A percentile compares a stretch with the other conserved stretches of the same genome.
Evolutionary conservation across 2,329 filamentous ascomycete species (phyloP).

Genomic region (Neonectria magnoliae): DNA sequence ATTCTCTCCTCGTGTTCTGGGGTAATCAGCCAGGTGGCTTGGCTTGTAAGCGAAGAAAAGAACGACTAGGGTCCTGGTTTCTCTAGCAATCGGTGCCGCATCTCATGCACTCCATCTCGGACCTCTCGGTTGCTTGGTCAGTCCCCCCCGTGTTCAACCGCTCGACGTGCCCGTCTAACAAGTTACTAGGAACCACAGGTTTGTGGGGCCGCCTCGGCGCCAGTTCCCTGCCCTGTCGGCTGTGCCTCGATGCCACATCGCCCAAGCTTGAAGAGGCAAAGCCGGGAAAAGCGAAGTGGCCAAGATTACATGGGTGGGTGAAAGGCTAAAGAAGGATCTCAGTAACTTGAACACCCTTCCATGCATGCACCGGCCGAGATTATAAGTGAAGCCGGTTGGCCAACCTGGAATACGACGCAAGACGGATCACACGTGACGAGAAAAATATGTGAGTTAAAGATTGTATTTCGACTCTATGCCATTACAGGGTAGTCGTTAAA

Average conservation of each 20-base stretch:
- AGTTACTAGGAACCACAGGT: slow-evolving; percentile 1
- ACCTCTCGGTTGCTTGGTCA: not conserved
- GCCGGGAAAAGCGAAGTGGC: not conserved
- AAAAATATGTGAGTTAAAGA: slow-evolving; percentile 5
- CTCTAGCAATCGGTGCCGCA: not conserved
- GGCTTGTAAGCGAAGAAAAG: not conserved
- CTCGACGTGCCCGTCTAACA: not conserved
- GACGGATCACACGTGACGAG: not conserved
- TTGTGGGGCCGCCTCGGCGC: slow-evolving; percentile 1
- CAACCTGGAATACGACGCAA: not conserved
- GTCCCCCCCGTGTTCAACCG: slow-evolving; percentile 7
- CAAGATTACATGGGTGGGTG: not conserved
- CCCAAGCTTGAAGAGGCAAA: slow-evolving; percentile 11
- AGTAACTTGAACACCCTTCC: not conserved
- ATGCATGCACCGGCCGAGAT: not conserved
- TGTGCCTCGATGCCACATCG: not conserved
- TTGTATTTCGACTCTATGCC: slow-evolving; percentile 15
- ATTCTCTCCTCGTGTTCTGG: not conserved
- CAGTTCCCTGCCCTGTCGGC: not conserved
- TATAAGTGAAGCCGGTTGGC: not conserved
- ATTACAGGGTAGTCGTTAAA: slow-evolving; percentile 10
- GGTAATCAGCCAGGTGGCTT: slow-evolving; percentile 3
- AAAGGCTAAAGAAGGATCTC: not conserved
- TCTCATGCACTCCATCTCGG: slow-evolving; percentile 2
- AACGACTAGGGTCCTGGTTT: not conserved